Evolutionary conservation across 805 yeast species (phyloP).

Genomic region (Torulaspora quercuum): DNA sequence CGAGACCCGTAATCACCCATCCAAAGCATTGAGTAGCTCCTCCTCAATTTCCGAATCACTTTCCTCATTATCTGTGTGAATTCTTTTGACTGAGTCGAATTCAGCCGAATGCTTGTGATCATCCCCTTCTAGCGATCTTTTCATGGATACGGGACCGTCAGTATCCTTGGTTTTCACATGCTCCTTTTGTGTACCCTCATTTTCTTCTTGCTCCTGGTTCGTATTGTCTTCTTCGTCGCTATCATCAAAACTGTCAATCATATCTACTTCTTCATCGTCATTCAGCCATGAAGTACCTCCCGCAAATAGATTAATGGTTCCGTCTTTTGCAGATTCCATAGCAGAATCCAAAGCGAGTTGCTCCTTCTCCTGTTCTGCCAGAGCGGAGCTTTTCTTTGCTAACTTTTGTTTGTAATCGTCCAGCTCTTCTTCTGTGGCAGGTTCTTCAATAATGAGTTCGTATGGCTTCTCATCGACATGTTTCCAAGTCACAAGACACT

Average conservation of each 20-base stretch:
- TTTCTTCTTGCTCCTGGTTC: slow-evolving; percentile 21
- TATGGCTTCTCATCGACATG: slow-evolving; percentile 61
- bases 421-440: slow-evolving; percentile 43
- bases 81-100: slow-evolving; percentile 4
- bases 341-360: slow-evolving; percentile 19
- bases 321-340: slow-evolving; percentile 16
- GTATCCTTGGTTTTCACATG: slow-evolving; percentile 16
- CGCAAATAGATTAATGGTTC: slow-evolving; percentile 27
- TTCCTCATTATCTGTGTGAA: slow-evolving; percentile 16
- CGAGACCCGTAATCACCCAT: slow-evolving; percentile 8
- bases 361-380: slow-evolving; percentile 19
- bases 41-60: slow-evolving; percentile 33
- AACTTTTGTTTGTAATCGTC: slow-evolving; percentile 33
- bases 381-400: slow-evolving; percentile 23
- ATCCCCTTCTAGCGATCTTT: slow-evolving; percentile 10
- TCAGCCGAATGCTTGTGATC: slow-evolving; percentile 12
- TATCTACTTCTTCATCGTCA: slow-evolving; percentile 34
- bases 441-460: slow-evolving; percentile 49
- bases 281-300: slow-evolving; percentile 36
- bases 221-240: slow-evolving; percentile 30
- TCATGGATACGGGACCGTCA: slow-evolving; percentile 1
- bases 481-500: slow-evolving; percentile 77
- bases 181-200: slow-evolving; percentile 8
- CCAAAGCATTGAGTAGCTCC: slow-evolving; percentile 32
- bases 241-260: slow-evolving; percentile 29